phyloP scores from a whole-genome alignment of 202 grass and related monocot species.

The Bolboschoenoplectus hybrid region DNA sequence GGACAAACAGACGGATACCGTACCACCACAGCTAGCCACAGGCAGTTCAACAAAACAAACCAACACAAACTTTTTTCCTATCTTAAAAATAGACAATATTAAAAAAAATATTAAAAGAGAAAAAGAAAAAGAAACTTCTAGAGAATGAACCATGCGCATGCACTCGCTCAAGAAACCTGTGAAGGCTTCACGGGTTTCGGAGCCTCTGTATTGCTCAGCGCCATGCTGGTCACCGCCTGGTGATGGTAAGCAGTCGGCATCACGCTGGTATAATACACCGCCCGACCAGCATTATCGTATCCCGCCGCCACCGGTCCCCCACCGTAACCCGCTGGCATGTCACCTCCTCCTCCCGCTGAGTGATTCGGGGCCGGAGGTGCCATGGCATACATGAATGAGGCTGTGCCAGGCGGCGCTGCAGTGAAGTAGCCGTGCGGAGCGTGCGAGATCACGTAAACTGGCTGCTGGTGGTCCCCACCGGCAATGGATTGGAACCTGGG shows the following conservation, averaged over 20 bases:
- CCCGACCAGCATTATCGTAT: conserved; percentile 74
- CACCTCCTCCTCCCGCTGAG: conserved; percentile 39
- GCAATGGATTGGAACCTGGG: conserved; percentile 59
- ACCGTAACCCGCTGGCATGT: conserved; percentile 24
- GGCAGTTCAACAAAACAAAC: conserved; percentile 26
- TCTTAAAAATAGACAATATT: conserved; percentile 27
- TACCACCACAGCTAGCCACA: background rate
- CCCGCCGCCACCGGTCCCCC: conserved; percentile 51
- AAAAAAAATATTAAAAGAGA: background rate
- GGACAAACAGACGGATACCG: conserved; percentile 18
- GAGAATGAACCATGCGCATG: conserved; percentile 30
- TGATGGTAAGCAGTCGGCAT: conserved; percentile 61
- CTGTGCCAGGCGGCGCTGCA: conserved; percentile 41
- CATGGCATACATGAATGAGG: conserved; percentile 58
- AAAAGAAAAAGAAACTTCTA: conserved; percentile 36
- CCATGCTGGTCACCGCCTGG: conserved; percentile 43
- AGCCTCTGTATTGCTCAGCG: conserved; percentile 47
- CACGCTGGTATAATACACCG: conserved; percentile 81
- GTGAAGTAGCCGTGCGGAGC: conserved; percentile 62
- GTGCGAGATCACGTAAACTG: conserved; percentile 61
- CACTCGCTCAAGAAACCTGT: conserved; percentile 54
- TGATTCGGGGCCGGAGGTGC: conserved; percentile 41
- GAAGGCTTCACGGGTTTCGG: conserved; percentile 71
- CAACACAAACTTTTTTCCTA: conserved; percentile 19
- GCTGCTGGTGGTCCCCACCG: conserved; percentile 54